Evolutionary conservation across 164 flowering plant species (phyloP), one percentile per base, ranked within the genome.

Genomic region (Umbilicus rupestris): DNA sequence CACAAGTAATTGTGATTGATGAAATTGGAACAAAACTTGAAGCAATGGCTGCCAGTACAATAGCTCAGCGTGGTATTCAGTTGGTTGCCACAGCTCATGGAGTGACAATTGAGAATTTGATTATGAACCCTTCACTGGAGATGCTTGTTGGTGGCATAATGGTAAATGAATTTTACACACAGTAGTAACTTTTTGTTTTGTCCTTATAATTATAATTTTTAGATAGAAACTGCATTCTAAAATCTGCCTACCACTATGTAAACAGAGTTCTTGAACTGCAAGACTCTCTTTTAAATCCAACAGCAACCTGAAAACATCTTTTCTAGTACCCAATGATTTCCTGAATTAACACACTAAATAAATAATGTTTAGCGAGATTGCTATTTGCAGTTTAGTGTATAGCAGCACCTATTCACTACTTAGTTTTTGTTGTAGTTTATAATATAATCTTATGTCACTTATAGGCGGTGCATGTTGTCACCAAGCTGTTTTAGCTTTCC

Each of bases 71-170:
- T 59, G 97, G 98, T 70, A 93, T 93, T 70, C 98, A 93, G 75
- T 83, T 93, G 59, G 98, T 90, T 78, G 97, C 96, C 65, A 90
- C 96, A 66, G 98, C 97, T 72, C 98, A 93, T 86, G 98, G 98
- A 68, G 79, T 86, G 59, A 93, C 97, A 57, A 86, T 93, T 57
- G 92, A 90, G 74, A 93, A 93, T 80, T 68, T 93, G 76, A 83
- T 82, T 30, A 82, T 82, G 86, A 90, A 93, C 74, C 97, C 98
- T 73, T 85, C 94, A 33, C 62, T 93, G 44, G 97, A 90, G 79
- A 90, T 93, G 87, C 97, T 55, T 77, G 88, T 93, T 73, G 98
- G 98, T 58, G 98, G 97, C 72, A 76, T 93, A 70, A 96, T 90
- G 86, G 98, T 89, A 66, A 68, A 47, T 24, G 3, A 41, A 11